Evolutionary conservation across 2,329 filamentous ascomycete species (phyloP).

Genomic region (Penicillium digitatum): DNA sequence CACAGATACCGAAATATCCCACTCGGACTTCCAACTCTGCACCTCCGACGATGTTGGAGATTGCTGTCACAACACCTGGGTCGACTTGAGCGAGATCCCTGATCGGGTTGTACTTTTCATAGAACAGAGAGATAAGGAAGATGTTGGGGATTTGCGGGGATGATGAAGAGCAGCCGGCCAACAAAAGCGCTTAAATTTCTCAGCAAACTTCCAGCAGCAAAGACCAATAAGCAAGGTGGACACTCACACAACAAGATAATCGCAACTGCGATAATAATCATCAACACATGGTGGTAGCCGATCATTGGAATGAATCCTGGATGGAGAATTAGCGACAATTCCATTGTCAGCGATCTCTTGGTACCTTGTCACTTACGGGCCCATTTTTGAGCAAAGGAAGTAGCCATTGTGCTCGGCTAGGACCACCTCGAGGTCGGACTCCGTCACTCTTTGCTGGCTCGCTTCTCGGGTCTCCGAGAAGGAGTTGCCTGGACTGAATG

Average conservation of each 20-base stretch:
- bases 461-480: constrained; percentile 42
- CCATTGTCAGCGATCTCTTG: neutral
- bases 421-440: constrained; percentile 8
- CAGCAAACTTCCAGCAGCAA: constrained; percentile 16
- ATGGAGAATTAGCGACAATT: constrained; percentile 9
- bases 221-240: neutral
- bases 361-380: constrained; percentile 30
- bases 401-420: constrained; percentile 26
- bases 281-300: constrained; percentile 80
- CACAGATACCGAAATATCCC: constrained; percentile 96
- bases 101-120: constrained; percentile 75
- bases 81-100: constrained; percentile 86
- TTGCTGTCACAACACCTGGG: constrained; percentile 78
- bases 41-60: constrained; percentile 81
- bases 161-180: constrained; percentile 94
- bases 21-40: constrained; percentile 86
- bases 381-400: constrained; percentile 33
- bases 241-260: constrained; percentile 91
- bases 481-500: constrained; percentile 24
- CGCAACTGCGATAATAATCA: constrained; percentile 90
- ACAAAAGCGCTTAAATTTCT: constrained; percentile 65
- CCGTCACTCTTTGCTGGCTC: constrained; percentile 26
- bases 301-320: constrained; percentile 58
- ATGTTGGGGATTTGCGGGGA: constrained; percentile 92
- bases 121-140: constrained; percentile 98